Evolutionary conservation across 768 basidiomycete species (phyloP).

Genomic region (Piloderma croceum): DNA sequence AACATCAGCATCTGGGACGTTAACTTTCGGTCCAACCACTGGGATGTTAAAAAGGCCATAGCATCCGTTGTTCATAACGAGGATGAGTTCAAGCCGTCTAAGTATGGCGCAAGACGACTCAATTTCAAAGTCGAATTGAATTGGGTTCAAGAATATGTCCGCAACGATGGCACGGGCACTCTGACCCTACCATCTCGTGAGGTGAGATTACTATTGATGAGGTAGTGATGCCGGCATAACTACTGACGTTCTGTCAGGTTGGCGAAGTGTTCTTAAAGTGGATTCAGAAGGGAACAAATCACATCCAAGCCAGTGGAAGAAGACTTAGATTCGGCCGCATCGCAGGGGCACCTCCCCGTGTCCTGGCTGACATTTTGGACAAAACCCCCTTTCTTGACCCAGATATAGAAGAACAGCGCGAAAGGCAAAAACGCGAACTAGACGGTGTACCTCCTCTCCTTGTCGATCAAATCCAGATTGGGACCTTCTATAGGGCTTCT

Average conservation of each 20-base stretch:
- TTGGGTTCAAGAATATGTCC: constrained; percentile 40
- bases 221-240: too few relatives aligned
- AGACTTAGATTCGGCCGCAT: too few relatives aligned
- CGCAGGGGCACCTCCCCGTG: constrained; percentile 5
- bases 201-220: too few relatives aligned
- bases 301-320: too few relatives aligned
- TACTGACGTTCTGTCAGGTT: constrained; percentile 1
- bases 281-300: constrained; percentile 26
- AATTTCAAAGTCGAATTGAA: constrained; percentile 64
- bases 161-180: constrained; percentile 50
- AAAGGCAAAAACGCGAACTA: too few relatives aligned
- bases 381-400: constrained; percentile 56
- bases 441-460: too few relatives aligned
- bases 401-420: too few relatives aligned
- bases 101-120: constrained; percentile 25
- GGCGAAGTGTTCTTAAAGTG: constrained; percentile 26
- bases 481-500: too few relatives aligned
- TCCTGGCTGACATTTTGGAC: constrained; percentile 32
- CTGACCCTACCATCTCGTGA: constrained; percentile 26
- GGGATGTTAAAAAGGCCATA: background rate
- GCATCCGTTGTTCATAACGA: constrained; percentile 2
- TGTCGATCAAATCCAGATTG: too few relatives aligned
- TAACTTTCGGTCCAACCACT: background rate
- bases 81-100: constrained; percentile 2
- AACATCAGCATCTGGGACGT: constrained; percentile 2